Conservation (phyloP, 768 basidiomycete species). For the Favolaschia claudopus region DNA sequence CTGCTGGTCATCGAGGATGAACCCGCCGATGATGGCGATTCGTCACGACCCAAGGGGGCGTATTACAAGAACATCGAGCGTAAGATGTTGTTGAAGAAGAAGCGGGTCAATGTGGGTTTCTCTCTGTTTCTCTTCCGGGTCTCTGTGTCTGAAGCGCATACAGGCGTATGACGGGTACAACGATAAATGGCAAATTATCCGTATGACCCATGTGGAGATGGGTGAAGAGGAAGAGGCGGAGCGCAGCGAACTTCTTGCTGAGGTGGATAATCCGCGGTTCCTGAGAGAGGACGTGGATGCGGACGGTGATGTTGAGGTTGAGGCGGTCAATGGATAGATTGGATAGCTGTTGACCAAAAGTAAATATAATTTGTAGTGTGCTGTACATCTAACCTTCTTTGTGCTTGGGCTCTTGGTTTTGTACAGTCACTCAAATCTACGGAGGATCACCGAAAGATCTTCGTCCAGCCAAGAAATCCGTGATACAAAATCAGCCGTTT, state of each 20-base stretch:
- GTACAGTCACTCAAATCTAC: too few relatives aligned
- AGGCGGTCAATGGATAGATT: constrained; percentile 46
- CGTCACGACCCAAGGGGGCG: constrained; percentile 64
- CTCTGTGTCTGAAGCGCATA: neutral
- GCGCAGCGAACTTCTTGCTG: constrained; percentile 78
- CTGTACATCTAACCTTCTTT: too few relatives aligned
- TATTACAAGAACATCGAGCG: constrained; percentile 91
- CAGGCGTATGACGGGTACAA: constrained; percentile 76
- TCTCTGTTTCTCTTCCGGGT: neutral
- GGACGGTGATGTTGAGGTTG: constrained; percentile 71
- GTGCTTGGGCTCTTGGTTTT: too few relatives aligned
- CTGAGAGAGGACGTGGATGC: constrained; percentile 60
- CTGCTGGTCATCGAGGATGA: constrained; percentile 77
- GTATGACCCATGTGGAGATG: constrained; percentile 74
- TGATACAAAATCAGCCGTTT: too few relatives aligned
- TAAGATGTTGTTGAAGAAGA: constrained; percentile 88
- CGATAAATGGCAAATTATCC: constrained; percentile 86
- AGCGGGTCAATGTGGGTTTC: constrained; percentile 71
- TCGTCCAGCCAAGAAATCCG: too few relatives aligned
- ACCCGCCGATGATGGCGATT: constrained; percentile 37
- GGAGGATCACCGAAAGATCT: too few relatives aligned
- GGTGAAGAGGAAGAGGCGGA: constrained; percentile 79
- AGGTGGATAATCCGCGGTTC: constrained; percentile 77
- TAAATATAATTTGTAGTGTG: too few relatives aligned
- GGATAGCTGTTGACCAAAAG: too few relatives aligned